Percentiles rank a stretch among this genome's conserved stretches.
phyloP scores from a whole-genome alignment of 2,329 filamentous ascomycete species.

The Fusarium scirpi region DNA sequence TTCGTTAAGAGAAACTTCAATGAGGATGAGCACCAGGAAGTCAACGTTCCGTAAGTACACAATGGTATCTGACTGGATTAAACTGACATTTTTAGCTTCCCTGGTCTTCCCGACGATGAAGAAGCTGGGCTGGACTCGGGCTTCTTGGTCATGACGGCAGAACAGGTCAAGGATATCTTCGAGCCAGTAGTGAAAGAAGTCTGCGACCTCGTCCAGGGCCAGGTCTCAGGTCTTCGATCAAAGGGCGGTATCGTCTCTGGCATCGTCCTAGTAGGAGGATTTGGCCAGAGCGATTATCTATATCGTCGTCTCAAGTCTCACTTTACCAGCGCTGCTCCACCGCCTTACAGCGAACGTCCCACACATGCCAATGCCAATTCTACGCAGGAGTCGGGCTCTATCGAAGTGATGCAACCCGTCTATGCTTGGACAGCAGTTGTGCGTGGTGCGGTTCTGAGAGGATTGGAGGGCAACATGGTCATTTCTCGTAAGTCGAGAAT shows the following conservation, averaged over 20 bases:
- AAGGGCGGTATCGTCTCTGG: constrained; percentile 74
- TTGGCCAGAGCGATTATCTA: constrained; percentile 82
- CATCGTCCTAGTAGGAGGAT: constrained; percentile 86
- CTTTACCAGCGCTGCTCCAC: constrained; percentile 70
- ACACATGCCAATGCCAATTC: constrained; percentile 69
- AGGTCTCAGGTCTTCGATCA: constrained; percentile 71
- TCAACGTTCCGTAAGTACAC: constrained; percentile 75
- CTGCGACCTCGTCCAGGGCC: constrained; percentile 74
- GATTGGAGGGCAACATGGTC: constrained; percentile 83
- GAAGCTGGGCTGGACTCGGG: constrained; percentile 80
- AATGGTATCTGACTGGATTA: background rate
- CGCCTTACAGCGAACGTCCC: constrained; percentile 75
- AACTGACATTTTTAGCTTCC: constrained; percentile 63
- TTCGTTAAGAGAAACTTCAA: constrained; percentile 88
- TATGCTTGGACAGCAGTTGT: constrained; percentile 88
- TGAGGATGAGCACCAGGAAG: constrained; percentile 80
- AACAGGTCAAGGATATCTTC: constrained; percentile 78
- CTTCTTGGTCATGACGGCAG: constrained; percentile 78
- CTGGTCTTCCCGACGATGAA: constrained; percentile 80
- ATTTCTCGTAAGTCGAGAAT: constrained; percentile 78
- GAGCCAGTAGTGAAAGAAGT: constrained; percentile 80
- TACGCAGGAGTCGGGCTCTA: constrained; percentile 64
- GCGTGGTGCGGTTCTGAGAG: constrained; percentile 79
- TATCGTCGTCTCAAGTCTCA: constrained; percentile 77
- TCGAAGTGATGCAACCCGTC: constrained; percentile 85